These are phyloP conservation scores for Crithidia brevicula DNA, from an alignment of 208 protist species.

Conservation along the genomic window DNA sequence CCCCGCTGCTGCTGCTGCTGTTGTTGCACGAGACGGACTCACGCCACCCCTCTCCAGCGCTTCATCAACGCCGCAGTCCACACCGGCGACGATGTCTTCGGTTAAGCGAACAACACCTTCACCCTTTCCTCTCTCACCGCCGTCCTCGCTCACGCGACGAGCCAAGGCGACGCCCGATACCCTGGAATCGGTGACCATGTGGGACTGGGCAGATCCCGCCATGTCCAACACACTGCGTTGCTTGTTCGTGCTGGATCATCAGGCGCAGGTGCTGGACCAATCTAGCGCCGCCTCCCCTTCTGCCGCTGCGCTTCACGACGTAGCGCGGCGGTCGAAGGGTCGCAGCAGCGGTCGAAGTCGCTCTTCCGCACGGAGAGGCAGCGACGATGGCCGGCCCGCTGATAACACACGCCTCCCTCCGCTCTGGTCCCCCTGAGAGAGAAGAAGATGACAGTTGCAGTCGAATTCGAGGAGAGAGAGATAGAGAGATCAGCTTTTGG, in stretches of 20 bases:
- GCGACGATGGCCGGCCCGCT: neutral
- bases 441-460: no score
- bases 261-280: conserved; percentile 14
- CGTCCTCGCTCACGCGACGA: conserved; percentile 1
- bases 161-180: conserved; percentile 1
- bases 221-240: conserved; percentile 25
- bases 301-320: neutral
- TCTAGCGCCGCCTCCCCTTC: neutral
- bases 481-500: no score
- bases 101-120: neutral
- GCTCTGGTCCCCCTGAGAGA: neutral
- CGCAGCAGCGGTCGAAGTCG: neutral
- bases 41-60: neutral
- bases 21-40: neutral
- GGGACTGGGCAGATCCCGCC: conserved; percentile 32
- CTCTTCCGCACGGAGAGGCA: neutral
- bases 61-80: neutral
- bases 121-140: neutral
- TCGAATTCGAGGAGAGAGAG: no score
- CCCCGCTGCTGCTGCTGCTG: neutral
- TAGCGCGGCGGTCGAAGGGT: neutral
- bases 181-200: conserved; percentile 23
- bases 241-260: conserved; percentile 26
- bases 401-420: neutral
- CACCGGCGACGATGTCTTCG: neutral